Evolutionary conservation across 306 rosid genomes (phyloP).

Genomic region (Sicyos edulis): DNA sequence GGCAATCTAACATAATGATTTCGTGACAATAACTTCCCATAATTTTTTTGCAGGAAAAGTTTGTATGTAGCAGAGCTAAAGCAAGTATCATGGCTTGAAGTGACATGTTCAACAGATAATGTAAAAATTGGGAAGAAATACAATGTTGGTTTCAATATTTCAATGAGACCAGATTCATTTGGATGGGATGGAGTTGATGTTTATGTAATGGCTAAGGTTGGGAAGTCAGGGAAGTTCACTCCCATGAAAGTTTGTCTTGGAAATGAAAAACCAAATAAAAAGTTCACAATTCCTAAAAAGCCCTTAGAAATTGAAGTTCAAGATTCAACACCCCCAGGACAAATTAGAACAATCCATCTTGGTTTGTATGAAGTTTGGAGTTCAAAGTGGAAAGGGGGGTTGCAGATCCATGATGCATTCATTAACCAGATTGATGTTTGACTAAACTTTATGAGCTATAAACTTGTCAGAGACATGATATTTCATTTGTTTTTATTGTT

Average conservation of each 20-base stretch:
- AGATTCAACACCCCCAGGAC: neutral
- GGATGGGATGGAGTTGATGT: constrained; percentile 48
- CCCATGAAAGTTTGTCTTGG: constrained; percentile 1
- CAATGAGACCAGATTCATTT: constrained; percentile 38
- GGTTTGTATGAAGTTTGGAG: constrained; percentile 25
- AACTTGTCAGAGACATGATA: neutral
- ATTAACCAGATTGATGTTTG: neutral
- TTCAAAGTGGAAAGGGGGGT: constrained; percentile 22
- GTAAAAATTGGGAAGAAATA: rapidly evolving
- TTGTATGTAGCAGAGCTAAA: constrained; percentile 31
- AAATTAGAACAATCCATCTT: neutral
- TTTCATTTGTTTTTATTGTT: neutral
- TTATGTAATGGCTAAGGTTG: constrained; percentile 20
- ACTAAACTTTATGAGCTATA: no score
- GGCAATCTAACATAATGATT: no score
- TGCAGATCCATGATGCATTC: constrained; percentile 15
- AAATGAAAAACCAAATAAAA: neutral
- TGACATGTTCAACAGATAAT: constrained; percentile 19
- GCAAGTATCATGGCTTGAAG: constrained; percentile 86
- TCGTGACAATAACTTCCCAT: no score
- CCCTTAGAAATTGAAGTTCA: neutral
- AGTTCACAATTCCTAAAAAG: neutral
- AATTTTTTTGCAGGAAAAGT: neutral
- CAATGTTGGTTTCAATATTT: constrained; percentile 21
- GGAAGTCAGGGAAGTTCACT: constrained; percentile 38